phyloP scores from a whole-genome alignment of 2,329 filamentous ascomycete species.

The Scedosporium boydii region DNA sequence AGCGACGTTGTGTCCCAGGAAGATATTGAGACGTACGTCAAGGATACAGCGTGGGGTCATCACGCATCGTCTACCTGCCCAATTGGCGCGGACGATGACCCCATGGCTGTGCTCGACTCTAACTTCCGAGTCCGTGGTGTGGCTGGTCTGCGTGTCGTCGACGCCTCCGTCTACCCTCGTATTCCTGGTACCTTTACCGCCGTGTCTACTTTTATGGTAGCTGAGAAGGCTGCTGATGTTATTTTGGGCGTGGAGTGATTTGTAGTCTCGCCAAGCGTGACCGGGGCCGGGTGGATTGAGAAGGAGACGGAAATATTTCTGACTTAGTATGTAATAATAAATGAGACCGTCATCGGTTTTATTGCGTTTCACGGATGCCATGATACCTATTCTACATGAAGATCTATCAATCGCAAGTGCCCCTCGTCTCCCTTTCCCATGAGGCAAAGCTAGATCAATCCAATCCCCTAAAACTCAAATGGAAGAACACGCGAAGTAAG shows the following conservation, averaged over 20 bases:
- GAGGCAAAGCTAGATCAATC: too few species aligned
- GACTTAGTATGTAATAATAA: too few species aligned
- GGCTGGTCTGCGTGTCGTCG: conserved; percentile 45
- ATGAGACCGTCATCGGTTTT: too few species aligned
- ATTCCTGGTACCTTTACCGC: conserved; percentile 38
- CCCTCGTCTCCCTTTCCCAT: too few species aligned
- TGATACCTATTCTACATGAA: too few species aligned
- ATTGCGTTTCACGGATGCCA: too few species aligned
- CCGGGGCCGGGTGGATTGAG: too few species aligned
- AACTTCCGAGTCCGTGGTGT: conserved; percentile 47
- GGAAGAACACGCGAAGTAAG: too few species aligned
- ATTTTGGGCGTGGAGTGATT: not conserved
- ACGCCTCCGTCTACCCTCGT: conserved; percentile 46
- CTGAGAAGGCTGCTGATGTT: conserved; percentile 39
- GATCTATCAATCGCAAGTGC: too few species aligned
- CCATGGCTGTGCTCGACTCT: conserved; percentile 42
- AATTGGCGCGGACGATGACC: conserved; percentile 43
- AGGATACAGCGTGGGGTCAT: conserved; percentile 22
- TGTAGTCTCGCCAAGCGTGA: not conserved
- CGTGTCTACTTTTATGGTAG: conserved; percentile 41
- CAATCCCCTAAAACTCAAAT: too few species aligned
- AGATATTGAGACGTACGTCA: not conserved
- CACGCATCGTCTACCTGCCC: conserved; percentile 46
- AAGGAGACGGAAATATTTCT: too few species aligned
- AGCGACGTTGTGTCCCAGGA: conserved; percentile 9